phyloP scores from a whole-genome alignment of 2,329 filamentous ascomycete genomes.

The Cladosporium sp. region DNA sequence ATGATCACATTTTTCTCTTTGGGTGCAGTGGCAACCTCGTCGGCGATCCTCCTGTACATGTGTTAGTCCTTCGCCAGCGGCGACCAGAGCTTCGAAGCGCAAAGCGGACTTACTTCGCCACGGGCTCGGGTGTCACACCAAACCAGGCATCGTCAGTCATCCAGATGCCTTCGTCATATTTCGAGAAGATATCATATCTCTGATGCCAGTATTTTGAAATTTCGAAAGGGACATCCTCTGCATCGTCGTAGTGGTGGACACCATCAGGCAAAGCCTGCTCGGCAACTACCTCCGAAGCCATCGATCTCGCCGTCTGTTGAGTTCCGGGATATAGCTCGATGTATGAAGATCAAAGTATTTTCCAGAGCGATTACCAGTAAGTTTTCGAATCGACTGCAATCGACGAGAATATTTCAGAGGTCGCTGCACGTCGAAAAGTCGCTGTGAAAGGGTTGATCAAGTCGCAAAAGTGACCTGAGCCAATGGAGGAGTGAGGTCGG shows the following conservation, averaged over 20 bases:
- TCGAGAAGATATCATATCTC: conserved; percentile 78
- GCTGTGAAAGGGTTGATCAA: not conserved
- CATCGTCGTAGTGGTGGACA: conserved; percentile 70
- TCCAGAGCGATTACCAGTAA: too few relatives aligned
- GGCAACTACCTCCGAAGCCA: conserved; percentile 9
- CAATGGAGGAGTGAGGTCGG: conserved; percentile 5
- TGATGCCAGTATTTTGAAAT: conserved; percentile 93
- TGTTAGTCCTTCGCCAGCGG: not conserved
- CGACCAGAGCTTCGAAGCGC: not conserved
- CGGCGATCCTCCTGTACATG: conserved; percentile 65
- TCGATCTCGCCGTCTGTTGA: not conserved
- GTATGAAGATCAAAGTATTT: too few relatives aligned
- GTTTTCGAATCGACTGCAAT: not conserved
- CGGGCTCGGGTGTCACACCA: conserved; percentile 88
- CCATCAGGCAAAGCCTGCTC: conserved; percentile 52
- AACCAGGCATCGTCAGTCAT: conserved; percentile 96
- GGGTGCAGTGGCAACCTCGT: conserved; percentile 60
- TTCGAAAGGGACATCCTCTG: conserved; percentile 71
- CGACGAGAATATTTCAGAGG: not conserved
- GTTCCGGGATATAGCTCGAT: not conserved
- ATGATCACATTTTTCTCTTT: conserved; percentile 63
- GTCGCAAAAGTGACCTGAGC: not conserved
- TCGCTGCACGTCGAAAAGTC: not conserved
- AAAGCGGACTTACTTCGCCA: conserved; percentile 63
- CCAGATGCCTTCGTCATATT: conserved; percentile 81